Percentiles rank a stretch among this genome's conserved stretches.
phyloP scores from a whole-genome alignment of 2,329 filamentous ascomycete genomes.

The Stagonosporopsis tanaceti region DNA sequence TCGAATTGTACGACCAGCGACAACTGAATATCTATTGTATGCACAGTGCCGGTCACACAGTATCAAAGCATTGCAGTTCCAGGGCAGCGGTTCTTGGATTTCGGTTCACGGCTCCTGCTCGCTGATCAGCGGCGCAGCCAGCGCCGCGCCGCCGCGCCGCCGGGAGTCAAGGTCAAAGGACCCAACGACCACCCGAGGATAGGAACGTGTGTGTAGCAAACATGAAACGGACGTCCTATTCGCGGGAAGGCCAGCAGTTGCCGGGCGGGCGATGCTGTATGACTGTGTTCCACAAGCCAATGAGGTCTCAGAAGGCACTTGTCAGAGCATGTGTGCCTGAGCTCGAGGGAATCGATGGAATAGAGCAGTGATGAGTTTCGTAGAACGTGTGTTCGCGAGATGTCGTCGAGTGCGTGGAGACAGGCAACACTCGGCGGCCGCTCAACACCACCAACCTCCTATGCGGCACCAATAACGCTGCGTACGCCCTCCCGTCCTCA shows the following conservation, averaged over 20 bases:
- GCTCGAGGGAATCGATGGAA: slow-evolving; percentile 8
- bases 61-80: slow-evolving; percentile 9
- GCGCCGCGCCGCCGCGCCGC: slow-evolving; percentile 25
- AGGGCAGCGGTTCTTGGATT: slow-evolving; percentile 18
- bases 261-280: slow-evolving; percentile 35
- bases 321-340: slow-evolving; percentile 19
- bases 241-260: slow-evolving; percentile 23
- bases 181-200: slow-evolving; percentile 21
- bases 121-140: slow-evolving; percentile 38
- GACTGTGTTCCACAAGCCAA: slow-evolving; percentile 43
- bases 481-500: neutral
- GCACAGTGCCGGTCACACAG: slow-evolving; percentile 10
- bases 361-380: slow-evolving; percentile 5
- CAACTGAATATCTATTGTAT: slow-evolving; percentile 25
- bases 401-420: neutral
- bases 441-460: neutral
- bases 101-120: slow-evolving; percentile 7
- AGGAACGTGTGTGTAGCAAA: slow-evolving; percentile 28
- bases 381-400: slow-evolving; percentile 8
- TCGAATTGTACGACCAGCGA: slow-evolving; percentile 30
- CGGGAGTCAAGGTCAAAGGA: slow-evolving; percentile 15
- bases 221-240: slow-evolving; percentile 32
- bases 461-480: slow-evolving; percentile 6
- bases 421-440: slow-evolving; percentile 14
- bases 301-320: slow-evolving; percentile 20